Evolutionary conservation across 116 monocot genomes (phyloP), one percentile per base, ranked within the genome.

Genomic region (Thalassia testudinum): DNA sequence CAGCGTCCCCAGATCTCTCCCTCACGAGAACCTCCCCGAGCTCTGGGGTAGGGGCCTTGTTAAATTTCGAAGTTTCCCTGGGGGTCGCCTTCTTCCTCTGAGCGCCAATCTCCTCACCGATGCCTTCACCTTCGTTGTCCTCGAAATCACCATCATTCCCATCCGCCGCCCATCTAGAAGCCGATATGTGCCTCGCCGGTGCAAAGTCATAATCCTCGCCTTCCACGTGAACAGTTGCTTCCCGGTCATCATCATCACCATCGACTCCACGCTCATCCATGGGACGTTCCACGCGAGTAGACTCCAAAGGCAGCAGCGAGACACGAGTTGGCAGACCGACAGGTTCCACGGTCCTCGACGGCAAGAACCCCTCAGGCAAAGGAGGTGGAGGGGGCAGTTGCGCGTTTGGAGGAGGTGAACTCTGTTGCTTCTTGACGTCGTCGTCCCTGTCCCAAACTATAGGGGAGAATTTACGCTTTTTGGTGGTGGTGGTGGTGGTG

Each of bases 111-210:
- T 52, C 70, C 26, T 60, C 25, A 45, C 21, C 49, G 60, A 44
- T 18, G 49, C 43, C 56, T 62, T 47, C 6, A 43, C 0, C 54
- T 12, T 70, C 66, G 0, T 26, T 51, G 43, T 82, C 76, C n/a
- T 69, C 67, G 43, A 75, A 73, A 18, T 76, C 78, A 24, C 6
- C 53, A 69, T 65, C 57, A 49, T 79, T 61, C 45, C 67, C 81
- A 63, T 73, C 80, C 10, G n/a, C n/a, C 24, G 88, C 87, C 93
- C 93, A 93, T 27, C 93, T 55, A 4, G 93, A 93, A 5, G 80
- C 58, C 1, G 74, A 73, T n/a, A 93, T 87, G 52, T 77, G 72
- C 47, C 80, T 60, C 1, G 70, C 57, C 0, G 74, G 59, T 24
- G 52, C 30, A 43, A 59, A 51, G 23, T 77, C 69, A 5, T 70